Evolutionary conservation across 139 green algal genomes (phyloP).

Genomic region (Desmodesmus armatus): DNA sequence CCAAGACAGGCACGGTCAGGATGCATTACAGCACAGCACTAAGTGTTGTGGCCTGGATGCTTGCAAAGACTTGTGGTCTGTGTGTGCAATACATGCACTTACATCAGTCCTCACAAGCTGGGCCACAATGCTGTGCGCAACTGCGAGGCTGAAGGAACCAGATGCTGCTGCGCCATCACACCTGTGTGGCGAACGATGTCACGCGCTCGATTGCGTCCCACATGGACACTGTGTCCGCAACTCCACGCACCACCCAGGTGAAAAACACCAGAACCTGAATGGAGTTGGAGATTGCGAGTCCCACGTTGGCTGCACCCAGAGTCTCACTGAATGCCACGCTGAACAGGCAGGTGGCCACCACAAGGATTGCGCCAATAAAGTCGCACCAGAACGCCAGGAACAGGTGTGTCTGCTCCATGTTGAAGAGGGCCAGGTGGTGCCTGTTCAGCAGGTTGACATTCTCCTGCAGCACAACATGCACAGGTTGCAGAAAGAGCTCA

Average conservation of each 20-base stretch:
- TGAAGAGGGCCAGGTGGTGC: conserved; percentile 72
- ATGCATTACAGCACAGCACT: no score
- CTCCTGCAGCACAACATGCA: conserved; percentile 34
- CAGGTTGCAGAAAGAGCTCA: no score
- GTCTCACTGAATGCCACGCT: conserved; percentile 54
- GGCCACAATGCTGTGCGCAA: no score
- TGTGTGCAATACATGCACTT: no score
- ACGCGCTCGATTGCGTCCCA: conserved; percentile 74
- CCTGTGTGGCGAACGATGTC: conserved; percentile 56
- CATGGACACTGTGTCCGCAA: conserved; percentile 72
- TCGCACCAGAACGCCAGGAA: conserved; percentile 81
- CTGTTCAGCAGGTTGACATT: conserved; percentile 57
- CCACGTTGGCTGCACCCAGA: conserved; percentile 63
- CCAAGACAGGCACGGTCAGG: no score
- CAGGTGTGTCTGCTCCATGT: conserved; percentile 73
- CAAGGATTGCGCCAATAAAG: conserved; percentile 71
- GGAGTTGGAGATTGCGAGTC: conserved; percentile 75
- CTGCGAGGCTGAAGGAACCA: no score
- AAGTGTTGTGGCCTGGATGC: no score
- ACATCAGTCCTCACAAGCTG: no score
- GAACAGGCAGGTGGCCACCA: conserved; percentile 69
- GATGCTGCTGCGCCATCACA: no score
- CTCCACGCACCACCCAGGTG: conserved; percentile 74
- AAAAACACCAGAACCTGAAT: conserved; percentile 81
- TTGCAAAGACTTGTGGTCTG: no score